Evolutionary conservation across 2,329 filamentous ascomycete genomes (phyloP).

Genomic region (Ramularia collo-cygni): DNA sequence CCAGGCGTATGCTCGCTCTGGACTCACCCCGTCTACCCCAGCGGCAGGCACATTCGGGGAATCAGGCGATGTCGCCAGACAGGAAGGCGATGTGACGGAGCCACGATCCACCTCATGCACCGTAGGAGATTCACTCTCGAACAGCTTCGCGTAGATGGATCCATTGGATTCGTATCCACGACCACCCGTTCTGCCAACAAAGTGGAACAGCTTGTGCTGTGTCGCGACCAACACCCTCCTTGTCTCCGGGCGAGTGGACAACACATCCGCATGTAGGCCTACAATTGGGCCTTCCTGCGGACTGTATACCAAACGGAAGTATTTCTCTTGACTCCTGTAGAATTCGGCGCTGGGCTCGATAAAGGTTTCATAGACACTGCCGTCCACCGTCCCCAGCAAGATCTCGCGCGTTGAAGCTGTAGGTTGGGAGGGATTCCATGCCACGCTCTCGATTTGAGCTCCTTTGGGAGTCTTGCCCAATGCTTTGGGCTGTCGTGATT

Average conservation of each 20-base stretch:
- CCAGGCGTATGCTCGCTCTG: slow-evolving; percentile 80
- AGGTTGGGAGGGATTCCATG: slow-evolving; percentile 89
- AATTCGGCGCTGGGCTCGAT: slow-evolving; percentile 94
- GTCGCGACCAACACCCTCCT: slow-evolving; percentile 76
- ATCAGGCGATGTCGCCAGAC: slow-evolving; percentile 71
- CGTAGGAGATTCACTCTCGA: slow-evolving; percentile 76
- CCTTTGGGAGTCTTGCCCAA: slow-evolving; percentile 70
- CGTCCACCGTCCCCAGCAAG: slow-evolving; percentile 82
- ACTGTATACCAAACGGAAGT: slow-evolving; percentile 76
- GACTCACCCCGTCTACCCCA: slow-evolving; percentile 15
- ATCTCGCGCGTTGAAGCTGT: slow-evolving; percentile 95
- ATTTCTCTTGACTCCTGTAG: slow-evolving; percentile 90
- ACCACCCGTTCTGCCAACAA: slow-evolving; percentile 68
- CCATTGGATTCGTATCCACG: slow-evolving; percentile 70
- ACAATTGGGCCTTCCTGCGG: slow-evolving; percentile 75
- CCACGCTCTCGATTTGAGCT: slow-evolving; percentile 79
- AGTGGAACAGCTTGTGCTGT: slow-evolving; percentile 68
- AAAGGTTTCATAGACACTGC: slow-evolving; percentile 89
- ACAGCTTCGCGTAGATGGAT: slow-evolving; percentile 79
- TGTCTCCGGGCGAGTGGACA: slow-evolving; percentile 62
- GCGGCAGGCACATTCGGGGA: slow-evolving; percentile 43
- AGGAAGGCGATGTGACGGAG: slow-evolving; percentile 54
- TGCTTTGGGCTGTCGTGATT: slow-evolving; percentile 79
- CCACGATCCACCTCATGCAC: slow-evolving; percentile 64
- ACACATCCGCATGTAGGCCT: slow-evolving; percentile 74